Base-by-base conservation (phyloP, 495 filamentous ascomycete genomes). In the Xanthoparmelia taractica region DNA sequence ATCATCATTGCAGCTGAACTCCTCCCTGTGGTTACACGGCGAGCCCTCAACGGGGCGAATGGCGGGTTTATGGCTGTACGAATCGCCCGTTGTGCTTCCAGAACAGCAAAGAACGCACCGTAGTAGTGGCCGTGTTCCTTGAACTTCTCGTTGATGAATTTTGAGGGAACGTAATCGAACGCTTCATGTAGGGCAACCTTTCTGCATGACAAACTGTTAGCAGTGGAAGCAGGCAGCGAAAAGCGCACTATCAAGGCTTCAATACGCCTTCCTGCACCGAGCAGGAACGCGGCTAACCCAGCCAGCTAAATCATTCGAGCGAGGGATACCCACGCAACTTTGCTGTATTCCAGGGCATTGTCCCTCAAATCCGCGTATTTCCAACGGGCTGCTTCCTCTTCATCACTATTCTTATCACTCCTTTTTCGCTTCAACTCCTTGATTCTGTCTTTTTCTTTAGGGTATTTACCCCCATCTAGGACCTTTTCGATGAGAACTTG, bases 61-160 rank as follows among this genome's bases (percentile, higher is more conserved):
- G 73, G 71, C 33, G 71, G 70, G 17, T 67, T 58, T 12, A 37
- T 57, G 6, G 58, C 59, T 27, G 63, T 58, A 59, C 72, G 67
- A 62, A 70, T 72, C 15, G 70, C 71, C 38, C 72, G 66, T 27
- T 78, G 66, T 33, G 75, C 74, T 57, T 73, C 63, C n/a, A 75
- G 74, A n/a, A 83, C 69, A 4, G 71, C 73, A 43, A 73, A 56
- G 65, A 78, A 81, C 13, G 80, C 66, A 23, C 73, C 70, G 58
- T 73, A 81, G 23, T 84, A 74, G 50, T 75, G 73, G 38, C 67
- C 66, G 40, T 76, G 64, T n/a, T 74, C 64, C 12, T 60, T 61
- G 18, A 84, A 69, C 18, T 72, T 73, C 18, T 69, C 68, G 62
- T 78, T 71, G 61, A 85, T 79, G 68, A 75, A 81, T 38, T 64